These are phyloP conservation scores for Zygnema cylindricum DNA, from an alignment of 139 green algal genomes.

Conservation along the genomic window DNA sequence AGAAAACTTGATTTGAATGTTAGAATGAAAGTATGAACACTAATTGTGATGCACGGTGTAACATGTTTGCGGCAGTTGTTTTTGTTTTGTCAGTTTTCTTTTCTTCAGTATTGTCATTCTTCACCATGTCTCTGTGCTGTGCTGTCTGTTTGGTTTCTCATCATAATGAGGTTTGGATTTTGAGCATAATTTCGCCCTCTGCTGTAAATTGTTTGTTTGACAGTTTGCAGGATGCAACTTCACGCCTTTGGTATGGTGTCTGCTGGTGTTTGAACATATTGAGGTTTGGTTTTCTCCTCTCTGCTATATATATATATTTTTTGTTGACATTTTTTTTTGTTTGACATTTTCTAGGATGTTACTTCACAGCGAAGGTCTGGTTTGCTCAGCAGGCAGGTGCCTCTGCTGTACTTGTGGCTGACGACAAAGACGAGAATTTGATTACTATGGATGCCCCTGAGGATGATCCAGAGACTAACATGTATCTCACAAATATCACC, in stretches of 20 bases:
- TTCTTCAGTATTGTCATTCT: neutral
- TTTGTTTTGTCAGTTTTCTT: too few relatives aligned
- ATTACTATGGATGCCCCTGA: conserved; percentile 80
- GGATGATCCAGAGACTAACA: conserved; percentile 1
- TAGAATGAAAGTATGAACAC: too few relatives aligned
- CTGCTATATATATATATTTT: conserved; percentile 1
- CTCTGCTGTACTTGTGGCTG: conserved; percentile 76
- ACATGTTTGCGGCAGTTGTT: too few relatives aligned
- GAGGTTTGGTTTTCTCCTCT: too few relatives aligned
- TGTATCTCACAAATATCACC: conserved; percentile 69
- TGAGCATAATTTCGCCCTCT: too few relatives aligned
- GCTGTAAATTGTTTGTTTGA: too few relatives aligned
- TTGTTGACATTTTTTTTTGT: too few relatives aligned
- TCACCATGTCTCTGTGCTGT: neutral
- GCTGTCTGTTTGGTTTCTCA: neutral
- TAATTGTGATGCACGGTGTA: too few relatives aligned
- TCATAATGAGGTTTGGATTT: neutral
- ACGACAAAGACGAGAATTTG: conserved; percentile 76
- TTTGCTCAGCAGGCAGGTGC: conserved; percentile 86
- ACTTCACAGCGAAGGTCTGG: conserved; percentile 89
- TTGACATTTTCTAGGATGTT: conserved; percentile 74
- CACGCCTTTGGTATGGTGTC: too few relatives aligned
- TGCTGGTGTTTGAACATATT: too few relatives aligned
- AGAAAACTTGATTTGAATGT: too few relatives aligned
- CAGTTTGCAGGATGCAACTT: too few relatives aligned